Conservation (phyloP, 108 stramenopile genomes). For the Cyclotella atomus region DNA sequence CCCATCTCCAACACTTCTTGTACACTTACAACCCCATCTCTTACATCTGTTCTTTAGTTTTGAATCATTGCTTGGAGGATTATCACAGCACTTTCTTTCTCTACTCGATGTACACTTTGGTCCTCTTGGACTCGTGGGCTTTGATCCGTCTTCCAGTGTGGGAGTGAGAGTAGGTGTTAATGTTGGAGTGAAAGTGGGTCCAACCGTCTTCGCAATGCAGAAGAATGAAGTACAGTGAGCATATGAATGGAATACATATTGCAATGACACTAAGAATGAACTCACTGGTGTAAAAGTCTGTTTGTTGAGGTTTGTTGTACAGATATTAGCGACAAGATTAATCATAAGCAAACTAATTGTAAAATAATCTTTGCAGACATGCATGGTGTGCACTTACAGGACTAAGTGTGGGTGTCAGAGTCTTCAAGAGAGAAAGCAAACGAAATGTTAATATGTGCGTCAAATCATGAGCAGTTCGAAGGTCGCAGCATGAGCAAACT, state of each 20-base stretch:
- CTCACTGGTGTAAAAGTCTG: background rate
- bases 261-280: no score
- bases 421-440: no score
- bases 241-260: no score
- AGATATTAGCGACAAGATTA: background rate
- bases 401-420: background rate
- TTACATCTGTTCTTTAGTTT: background rate
- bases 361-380: no score
- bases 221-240: no score
- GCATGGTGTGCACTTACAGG: constrained; percentile 2
- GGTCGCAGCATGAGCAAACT: no score
- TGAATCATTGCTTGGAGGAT: background rate
- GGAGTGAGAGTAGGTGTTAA: background rate
- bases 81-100: background rate
- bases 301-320: background rate
- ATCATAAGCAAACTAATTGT: background rate
- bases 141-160: background rate
- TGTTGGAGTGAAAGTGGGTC: background rate
- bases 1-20: background rate
- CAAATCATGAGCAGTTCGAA: no score
- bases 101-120: background rate
- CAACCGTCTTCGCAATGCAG: no score
- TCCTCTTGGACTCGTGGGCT: background rate
- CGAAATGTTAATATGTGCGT: no score
- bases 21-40: background rate